Conservation (phyloP, 768 basidiomycete genomes). For the Kwoniella dendrophila region DNA sequence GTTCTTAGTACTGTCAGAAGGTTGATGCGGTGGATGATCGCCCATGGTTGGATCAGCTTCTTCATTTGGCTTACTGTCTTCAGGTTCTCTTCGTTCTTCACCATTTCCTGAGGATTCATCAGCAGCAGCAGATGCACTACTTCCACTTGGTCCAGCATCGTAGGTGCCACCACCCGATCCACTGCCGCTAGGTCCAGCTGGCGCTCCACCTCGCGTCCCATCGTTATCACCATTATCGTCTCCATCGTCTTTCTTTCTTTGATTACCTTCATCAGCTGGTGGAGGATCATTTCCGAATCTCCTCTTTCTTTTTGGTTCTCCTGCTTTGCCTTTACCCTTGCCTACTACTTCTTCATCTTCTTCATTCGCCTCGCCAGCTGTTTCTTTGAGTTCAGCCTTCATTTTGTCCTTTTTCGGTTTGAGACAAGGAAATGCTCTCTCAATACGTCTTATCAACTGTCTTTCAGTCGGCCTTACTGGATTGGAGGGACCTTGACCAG, state of each 20-base stretch:
- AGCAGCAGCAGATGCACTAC: background rate
- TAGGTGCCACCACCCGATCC: background rate
- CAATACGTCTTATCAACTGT: background rate
- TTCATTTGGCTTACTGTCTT: background rate
- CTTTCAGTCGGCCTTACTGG: background rate
- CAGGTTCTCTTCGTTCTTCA: background rate
- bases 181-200: background rate
- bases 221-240: too few species aligned
- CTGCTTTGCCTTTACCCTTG: background rate
- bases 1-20: too few species aligned
- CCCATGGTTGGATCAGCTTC: too few species aligned
- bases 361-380: background rate
- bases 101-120: too few species aligned
- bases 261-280: background rate
- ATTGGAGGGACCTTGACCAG: too few species aligned
- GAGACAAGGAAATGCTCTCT: background rate
- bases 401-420: background rate
- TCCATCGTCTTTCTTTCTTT: background rate
- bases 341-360: background rate
- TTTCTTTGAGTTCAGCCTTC: background rate
- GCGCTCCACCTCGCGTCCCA: too few species aligned
- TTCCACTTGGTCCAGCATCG: background rate
- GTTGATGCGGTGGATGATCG: too few species aligned
- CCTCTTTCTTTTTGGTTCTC: background rate
- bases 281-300: background rate